Conservation (phyloP, 1,139 yeast genomes). For the Scheffersomyces parashehatae region DNA sequence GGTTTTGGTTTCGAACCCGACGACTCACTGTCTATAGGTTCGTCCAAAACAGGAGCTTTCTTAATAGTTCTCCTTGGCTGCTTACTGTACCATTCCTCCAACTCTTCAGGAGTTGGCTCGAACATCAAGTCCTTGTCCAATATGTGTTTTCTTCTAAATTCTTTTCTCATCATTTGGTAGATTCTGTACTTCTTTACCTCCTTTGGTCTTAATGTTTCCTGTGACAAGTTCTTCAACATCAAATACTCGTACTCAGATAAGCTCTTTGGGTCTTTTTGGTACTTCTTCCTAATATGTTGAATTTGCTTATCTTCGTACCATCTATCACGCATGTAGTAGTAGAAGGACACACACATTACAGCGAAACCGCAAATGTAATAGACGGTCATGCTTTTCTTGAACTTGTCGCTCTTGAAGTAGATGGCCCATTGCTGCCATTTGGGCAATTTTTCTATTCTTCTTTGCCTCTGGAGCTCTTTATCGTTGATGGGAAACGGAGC, state of each 20-base stretch:
- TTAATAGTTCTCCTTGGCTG: constrained; percentile 29
- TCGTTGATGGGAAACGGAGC: constrained; percentile 37
- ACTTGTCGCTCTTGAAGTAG: constrained; percentile 38
- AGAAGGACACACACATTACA: constrained; percentile 57
- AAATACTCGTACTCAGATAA: constrained; percentile 64
- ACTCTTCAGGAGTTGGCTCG: constrained; percentile 54
- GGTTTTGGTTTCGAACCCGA: constrained; percentile 14
- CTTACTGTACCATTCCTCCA: constrained; percentile 46
- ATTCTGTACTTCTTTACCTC: constrained; percentile 55
- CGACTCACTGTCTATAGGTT: constrained; percentile 14
- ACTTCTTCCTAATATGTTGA: constrained; percentile 43
- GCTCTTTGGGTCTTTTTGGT: constrained; percentile 35
- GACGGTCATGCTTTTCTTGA: constrained; percentile 40
- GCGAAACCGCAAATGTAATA: constrained; percentile 61
- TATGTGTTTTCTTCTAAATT: constrained; percentile 48
- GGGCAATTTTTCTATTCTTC: constrained; percentile 30
- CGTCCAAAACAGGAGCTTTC: constrained; percentile 29
- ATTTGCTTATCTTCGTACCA: constrained; percentile 67
- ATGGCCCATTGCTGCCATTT: constrained; percentile 43
- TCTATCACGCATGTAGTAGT: constrained; percentile 66
- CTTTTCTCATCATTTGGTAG: constrained; percentile 54
- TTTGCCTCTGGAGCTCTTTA: constrained; percentile 20
- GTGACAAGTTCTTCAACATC: constrained; percentile 55
- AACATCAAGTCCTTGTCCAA: constrained; percentile 46
- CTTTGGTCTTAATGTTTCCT: constrained; percentile 53